Evolutionary conservation across 2,329 filamentous ascomycete genomes (phyloP).

Genomic region (Chalaropsis thielavioides): DNA sequence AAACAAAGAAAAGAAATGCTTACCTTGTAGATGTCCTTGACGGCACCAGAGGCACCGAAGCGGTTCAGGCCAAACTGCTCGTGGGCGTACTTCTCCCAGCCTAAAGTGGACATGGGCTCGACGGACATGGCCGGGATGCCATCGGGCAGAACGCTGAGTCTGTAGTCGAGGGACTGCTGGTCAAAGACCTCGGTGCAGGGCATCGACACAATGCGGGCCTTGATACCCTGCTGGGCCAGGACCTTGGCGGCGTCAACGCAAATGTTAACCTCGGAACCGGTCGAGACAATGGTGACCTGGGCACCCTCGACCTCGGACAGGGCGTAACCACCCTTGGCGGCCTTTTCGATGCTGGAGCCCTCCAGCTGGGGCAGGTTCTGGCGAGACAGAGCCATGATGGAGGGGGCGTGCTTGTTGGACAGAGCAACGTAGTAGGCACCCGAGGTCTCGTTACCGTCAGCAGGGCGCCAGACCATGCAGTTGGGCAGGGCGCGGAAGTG

Average conservation of each 20-base stretch:
- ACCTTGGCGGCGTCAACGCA: slow-evolving; percentile 85
- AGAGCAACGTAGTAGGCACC: slow-evolving; percentile 94
- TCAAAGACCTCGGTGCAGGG: slow-evolving; percentile 98
- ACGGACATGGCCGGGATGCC: slow-evolving; percentile 86
- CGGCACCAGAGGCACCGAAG: slow-evolving; percentile 92
- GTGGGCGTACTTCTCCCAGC: slow-evolving; percentile 98
- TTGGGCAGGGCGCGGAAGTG: slow-evolving; percentile 98
- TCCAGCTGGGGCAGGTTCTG: slow-evolving; percentile 98
- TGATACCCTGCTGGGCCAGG: slow-evolving; percentile 73
- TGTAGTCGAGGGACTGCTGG: slow-evolving; percentile 85
- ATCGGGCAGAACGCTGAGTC: slow-evolving; percentile 80
- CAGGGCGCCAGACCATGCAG: slow-evolving; percentile 98
- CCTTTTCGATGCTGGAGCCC: slow-evolving; percentile 77
- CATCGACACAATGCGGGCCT: slow-evolving; percentile 83
- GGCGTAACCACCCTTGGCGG: slow-evolving; percentile 90
- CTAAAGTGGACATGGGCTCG: slow-evolving; percentile 93
- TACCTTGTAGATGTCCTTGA: slow-evolving; percentile 94
- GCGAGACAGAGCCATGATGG: slow-evolving; percentile 85
- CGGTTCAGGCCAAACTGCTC: slow-evolving; percentile 99
- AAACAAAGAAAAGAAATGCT: slow-evolving; percentile 25
- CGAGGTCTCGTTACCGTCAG: slow-evolving; percentile 95
- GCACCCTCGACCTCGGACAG: slow-evolving; percentile 72
- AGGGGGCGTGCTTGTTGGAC: slow-evolving; percentile 77
- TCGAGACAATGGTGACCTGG: slow-evolving; percentile 78
- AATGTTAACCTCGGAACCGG: slow-evolving; percentile 90